Evolutionary conservation across 2,329 filamentous ascomycete genomes (phyloP), one percentile per base, ranked within the genome.

Genomic region (Rhytidhysteron rufulum): DNA sequence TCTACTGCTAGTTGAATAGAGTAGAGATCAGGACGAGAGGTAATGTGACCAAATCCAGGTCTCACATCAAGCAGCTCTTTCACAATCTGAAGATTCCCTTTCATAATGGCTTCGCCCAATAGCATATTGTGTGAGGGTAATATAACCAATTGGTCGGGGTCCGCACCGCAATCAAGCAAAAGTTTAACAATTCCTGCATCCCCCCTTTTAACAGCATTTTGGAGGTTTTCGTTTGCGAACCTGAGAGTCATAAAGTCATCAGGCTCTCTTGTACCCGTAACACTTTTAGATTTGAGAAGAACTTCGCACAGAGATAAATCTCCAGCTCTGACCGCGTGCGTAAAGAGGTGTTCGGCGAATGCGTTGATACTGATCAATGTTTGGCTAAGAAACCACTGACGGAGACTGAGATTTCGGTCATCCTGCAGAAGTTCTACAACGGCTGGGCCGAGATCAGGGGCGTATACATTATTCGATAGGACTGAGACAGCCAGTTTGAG

Each of bases 321-420:
- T n/a, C n/a, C n/a, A n/a, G n/a, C n/a, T n/a, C n/a, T n/a, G n/a
- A n/a, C n/a, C n/a, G n/a, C n/a, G n/a, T n/a, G n/a, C n/a, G n/a
- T n/a, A n/a, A 41, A 21, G 33, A 46, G 37, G 16, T 46, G 41
- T 30, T 46, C 44, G 5, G 35, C 34, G n/a, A 40, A 41, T 4
- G 41, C 41, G n/a, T 34, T 22, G 13, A 34, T 25, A 5, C 25
- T 34, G 4, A 35, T 16, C 3, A 39, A 19, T 5, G 29, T 24
- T 17, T 38, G 37, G 22, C 25, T 10, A 8, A 43, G 11, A 7
- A 43, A 33, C 2, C 31, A 4, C 18, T 36, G 24, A 13, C 43
- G 37, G 1, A 39, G 17, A 10, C 13, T 17, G 10, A 21, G 20
- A 17, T 32, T 42, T 9, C 24, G 20, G 2, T 29, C 16, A n/a